Evolutionary conservation across 2,329 filamentous ascomycete species (phyloP).

Genomic region (Alternaria ventricosa): DNA sequence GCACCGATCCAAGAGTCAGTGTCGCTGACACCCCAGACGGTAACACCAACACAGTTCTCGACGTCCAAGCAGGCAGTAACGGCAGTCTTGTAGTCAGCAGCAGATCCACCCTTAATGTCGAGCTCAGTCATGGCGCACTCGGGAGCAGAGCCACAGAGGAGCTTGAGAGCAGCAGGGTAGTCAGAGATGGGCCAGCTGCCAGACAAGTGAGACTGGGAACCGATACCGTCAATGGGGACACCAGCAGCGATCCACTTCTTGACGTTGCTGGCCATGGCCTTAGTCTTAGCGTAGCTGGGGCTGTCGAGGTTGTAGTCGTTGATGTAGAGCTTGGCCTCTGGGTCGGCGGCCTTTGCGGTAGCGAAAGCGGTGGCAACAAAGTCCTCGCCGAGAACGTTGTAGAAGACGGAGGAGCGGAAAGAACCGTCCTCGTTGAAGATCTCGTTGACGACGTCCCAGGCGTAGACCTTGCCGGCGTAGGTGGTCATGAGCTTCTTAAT

Average conservation of each 20-base stretch:
- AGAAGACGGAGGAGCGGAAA: slow-evolving; percentile 69
- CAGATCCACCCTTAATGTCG: slow-evolving; percentile 66
- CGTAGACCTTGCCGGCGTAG: slow-evolving; percentile 69
- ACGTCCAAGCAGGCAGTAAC: slow-evolving; percentile 64
- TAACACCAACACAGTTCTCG: slow-evolving; percentile 69
- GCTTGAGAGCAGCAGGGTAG: slow-evolving; percentile 58
- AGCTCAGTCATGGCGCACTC: slow-evolving; percentile 72
- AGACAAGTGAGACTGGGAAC: slow-evolving; percentile 64
- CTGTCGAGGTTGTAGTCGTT: slow-evolving; percentile 72
- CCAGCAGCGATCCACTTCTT: slow-evolving; percentile 68
- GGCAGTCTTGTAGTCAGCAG: slow-evolving; percentile 64
- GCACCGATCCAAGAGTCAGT: slow-evolving; percentile 52
- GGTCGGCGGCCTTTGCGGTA: slow-evolving; percentile 70
- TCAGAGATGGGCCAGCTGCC: slow-evolving; percentile 53
- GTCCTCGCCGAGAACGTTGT: slow-evolving; percentile 70
- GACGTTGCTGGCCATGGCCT: slow-evolving; percentile 64
- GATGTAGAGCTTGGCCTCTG: slow-evolving; percentile 73
- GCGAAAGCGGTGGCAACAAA: slow-evolving; percentile 74
- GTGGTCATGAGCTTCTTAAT: slow-evolving; percentile 63
- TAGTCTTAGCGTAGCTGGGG: slow-evolving; percentile 64
- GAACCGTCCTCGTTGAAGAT: slow-evolving; percentile 66
- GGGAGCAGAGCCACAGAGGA: slow-evolving; percentile 58
- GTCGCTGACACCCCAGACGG: slow-evolving; percentile 64
- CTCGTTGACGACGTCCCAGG: slow-evolving; percentile 53
- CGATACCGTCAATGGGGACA: slow-evolving; percentile 70